phyloP scores from a whole-genome alignment of 1,284 basidiomycete species.

The Fomitopsis betulina region DNA sequence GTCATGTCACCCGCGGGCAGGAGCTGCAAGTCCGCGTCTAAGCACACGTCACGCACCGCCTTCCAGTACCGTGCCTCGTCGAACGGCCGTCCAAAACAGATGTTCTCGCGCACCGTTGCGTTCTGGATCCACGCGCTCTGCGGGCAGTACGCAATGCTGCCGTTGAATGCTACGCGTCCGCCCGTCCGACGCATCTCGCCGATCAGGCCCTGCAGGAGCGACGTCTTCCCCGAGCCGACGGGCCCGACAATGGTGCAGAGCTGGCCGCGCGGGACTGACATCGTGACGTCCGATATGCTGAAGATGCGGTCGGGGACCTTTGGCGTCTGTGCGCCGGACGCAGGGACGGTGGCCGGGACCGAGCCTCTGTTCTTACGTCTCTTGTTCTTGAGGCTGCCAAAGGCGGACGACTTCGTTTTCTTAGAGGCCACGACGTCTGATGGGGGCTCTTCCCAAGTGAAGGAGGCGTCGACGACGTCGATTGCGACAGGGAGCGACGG shows the following conservation, averaged over 20 bases:
- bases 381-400: conserved; percentile 18
- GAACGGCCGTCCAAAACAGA: conserved; percentile 80
- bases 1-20: conserved; percentile 82
- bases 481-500: conserved; percentile 58
- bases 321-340: conserved; percentile 21
- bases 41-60: conserved; percentile 68
- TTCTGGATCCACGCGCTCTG: conserved; percentile 91
- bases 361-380: conserved; percentile 11
- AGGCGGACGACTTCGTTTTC: conserved; percentile 27
- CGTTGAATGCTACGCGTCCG: conserved; percentile 47
- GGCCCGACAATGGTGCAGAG: conserved; percentile 72
- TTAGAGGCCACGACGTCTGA: conserved; percentile 40
- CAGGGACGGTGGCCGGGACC: conserved; percentile 5
- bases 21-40: conserved; percentile 78
- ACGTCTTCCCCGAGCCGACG: conserved; percentile 63
- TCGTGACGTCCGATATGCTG: conserved; percentile 53
- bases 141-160: conserved; percentile 75
- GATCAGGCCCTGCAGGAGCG: conserved; percentile 65
- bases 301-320: conserved; percentile 39
- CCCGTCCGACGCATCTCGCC: conserved; percentile 64
- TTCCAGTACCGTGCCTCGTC: conserved; percentile 78
- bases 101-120: conserved; percentile 75
- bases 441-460: conserved; percentile 83
- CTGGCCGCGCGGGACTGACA: conserved; percentile 67
- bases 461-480: conserved; percentile 61